Base-by-base conservation (phyloP, 352 stramenopile genomes). In the Globisporangium cylindrosporum region DNA sequence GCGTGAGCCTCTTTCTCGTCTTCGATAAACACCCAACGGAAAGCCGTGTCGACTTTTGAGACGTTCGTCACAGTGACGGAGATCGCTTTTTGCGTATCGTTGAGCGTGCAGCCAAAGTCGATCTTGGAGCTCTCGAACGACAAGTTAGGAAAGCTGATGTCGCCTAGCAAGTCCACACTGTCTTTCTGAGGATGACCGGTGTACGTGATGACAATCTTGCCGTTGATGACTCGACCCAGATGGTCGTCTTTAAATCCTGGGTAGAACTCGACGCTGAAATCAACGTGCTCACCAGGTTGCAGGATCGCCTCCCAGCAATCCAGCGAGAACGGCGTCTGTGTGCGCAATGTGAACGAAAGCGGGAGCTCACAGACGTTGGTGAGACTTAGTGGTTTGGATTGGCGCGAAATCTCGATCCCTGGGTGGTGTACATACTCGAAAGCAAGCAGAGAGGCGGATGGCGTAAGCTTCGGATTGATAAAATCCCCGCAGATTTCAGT, bases 121-220 rank as follows among this genome's bases (percentile, higher is more conserved):
- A 99, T 87, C 41, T 86, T 87, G 14, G 77, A 83, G 32, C 68
- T 92, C 68, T 98, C 93, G 60, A 99, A 98, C 53, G 90, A 71
- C 5, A 99, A 76, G 62, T 99, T 99, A 1, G 96, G 96, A 58
- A 98, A 99, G 60, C 92, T 94, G 51, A 99, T 98, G 51, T 98
- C 89, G 1, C 88, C 96, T 8, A 93, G 57, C 3, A 99, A 71
- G 2, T 95, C 80, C 15, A 99, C 77, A 34, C 68, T 85, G 68
- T 98, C 96, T 59, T 84, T 91, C 61, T 98, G 88, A 12, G 96
- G 93, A 62, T 99, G 96, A 14, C 86, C 86, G 4, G 80, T 77
- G 74, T 98, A 98, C 6, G 78, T 67, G 57, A 97, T 79, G 4
- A 85, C 62, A 12, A 99, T 80, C 59, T 93, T 94, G 24, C 85